phyloP scores from a whole-genome alignment of 73 alveolate genomes.

The Effrenium voratum region DNA sequence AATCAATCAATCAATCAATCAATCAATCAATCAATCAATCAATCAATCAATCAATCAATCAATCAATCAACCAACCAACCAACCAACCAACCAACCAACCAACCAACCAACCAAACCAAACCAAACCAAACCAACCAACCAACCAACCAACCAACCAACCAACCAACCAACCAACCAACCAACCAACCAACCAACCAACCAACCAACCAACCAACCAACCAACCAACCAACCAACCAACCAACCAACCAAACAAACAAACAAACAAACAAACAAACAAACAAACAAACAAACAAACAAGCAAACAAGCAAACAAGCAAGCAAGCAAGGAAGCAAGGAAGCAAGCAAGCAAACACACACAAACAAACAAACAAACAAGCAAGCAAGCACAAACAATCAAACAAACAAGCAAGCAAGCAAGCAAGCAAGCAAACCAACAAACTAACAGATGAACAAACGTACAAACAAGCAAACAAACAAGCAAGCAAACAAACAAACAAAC shows the following conservation, averaged over 20 bases:
- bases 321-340: not conserved
- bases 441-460: too few species aligned
- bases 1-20: too few species aligned
- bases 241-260: not conserved
- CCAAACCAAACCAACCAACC: too few species aligned
- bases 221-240: not conserved
- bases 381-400: not conserved
- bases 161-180: not conserved
- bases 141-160: not conserved
- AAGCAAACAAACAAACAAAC: too few species aligned
- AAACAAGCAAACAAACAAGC: too few species aligned
- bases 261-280: not conserved
- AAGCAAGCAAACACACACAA: not conserved
- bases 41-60: too few species aligned
- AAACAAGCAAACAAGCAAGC: not conserved
- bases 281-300: not conserved
- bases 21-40: too few species aligned
- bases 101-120: too few species aligned
- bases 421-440: too few species aligned
- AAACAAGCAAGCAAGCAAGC: too few species aligned
- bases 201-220: not conserved
- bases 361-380: not conserved
- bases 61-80: too few species aligned
- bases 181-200: conserved; percentile 1
- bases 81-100: too few species aligned